Evolutionary conservation across 257 asterid species (phyloP).

Genomic region (Eucommia ulmoides): DNA sequence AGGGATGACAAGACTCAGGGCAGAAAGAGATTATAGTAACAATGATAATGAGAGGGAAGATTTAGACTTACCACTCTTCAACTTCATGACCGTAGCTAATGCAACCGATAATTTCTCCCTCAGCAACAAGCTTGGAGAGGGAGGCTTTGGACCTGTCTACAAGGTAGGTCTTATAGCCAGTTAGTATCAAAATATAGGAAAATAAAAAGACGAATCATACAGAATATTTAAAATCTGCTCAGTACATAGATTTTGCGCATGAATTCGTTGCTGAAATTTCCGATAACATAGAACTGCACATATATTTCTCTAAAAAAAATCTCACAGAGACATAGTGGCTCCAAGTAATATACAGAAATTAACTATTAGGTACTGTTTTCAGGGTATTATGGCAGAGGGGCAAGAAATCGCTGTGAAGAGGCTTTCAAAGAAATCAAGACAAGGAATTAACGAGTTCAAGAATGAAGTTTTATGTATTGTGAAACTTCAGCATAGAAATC

Average conservation of each 20-base stretch:
- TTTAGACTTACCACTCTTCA: constrained; percentile 16
- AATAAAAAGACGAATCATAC: no score
- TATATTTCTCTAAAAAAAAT: no score
- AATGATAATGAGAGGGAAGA: constrained; percentile 7
- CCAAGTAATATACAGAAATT: no score
- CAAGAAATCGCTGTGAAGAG: constrained; percentile 28
- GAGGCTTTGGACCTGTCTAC: constrained; percentile 35
- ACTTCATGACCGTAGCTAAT: constrained; percentile 10
- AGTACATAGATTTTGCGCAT: no score
- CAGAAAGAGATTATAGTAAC: background rate
- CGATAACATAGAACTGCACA: no score
- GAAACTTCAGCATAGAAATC: constrained; percentile 33
- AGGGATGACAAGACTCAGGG: constrained; percentile 2
- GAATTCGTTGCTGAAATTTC: no score
- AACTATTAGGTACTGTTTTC: background rate
- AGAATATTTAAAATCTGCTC: no score
- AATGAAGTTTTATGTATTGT: constrained; percentile 24
- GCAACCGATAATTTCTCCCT: constrained; percentile 20
- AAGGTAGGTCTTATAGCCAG: no score
- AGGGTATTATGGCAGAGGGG: constrained; percentile 23
- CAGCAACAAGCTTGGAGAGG: constrained; percentile 31
- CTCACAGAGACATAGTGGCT: no score
- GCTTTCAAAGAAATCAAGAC: constrained; percentile 16
- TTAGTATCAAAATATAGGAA: no score
- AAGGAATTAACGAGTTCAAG: constrained; percentile 29